phyloP scores from a whole-genome alignment of 2,329 filamentous ascomycete species.

The Didymella sp. region DNA sequence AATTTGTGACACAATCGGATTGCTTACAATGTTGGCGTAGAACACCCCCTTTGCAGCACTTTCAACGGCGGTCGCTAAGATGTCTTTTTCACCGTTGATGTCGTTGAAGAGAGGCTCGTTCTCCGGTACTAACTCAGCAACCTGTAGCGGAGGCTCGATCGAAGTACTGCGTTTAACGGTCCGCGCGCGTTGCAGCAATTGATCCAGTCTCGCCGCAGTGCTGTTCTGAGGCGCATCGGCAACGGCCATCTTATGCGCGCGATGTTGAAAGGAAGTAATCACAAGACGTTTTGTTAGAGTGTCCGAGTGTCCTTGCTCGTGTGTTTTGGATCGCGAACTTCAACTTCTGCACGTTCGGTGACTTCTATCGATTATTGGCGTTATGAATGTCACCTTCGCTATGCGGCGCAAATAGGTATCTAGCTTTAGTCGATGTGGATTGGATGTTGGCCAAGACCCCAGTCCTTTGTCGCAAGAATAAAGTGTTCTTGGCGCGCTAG shows the following conservation, averaged over 20 bases:
- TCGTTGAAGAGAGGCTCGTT: slow-evolving; percentile 37
- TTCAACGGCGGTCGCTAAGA: slow-evolving; percentile 74
- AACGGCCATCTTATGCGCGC: slow-evolving; percentile 37
- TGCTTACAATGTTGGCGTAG: slow-evolving; percentile 75
- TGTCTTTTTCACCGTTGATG: slow-evolving; percentile 55
- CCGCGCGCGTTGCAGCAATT: slow-evolving; percentile 52
- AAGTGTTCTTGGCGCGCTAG: slow-evolving; percentile 18
- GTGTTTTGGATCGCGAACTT: neutral
- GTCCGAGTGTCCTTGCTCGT: neutral
- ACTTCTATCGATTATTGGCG: slow-evolving; percentile 3
- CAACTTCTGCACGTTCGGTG: neutral
- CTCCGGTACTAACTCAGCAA: slow-evolving; percentile 47
- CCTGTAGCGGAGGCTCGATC: slow-evolving; percentile 55
- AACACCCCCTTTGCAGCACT: slow-evolving; percentile 83
- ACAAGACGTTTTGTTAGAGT: neutral
- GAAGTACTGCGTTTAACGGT: slow-evolving; percentile 50
- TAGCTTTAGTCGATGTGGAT: slow-evolving; percentile 17
- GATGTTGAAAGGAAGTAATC: neutral
- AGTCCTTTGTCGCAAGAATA: slow-evolving; percentile 16
- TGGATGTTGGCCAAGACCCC: slow-evolving; percentile 13
- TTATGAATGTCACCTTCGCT: neutral
- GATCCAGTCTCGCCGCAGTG: slow-evolving; percentile 46
- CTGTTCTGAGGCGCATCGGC: slow-evolving; percentile 32
- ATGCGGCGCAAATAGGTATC: slow-evolving; percentile 5
- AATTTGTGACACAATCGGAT: neutral